phyloP scores from a whole-genome alignment of 148 eudicot genomes.

The Polygonum maritimum region DNA sequence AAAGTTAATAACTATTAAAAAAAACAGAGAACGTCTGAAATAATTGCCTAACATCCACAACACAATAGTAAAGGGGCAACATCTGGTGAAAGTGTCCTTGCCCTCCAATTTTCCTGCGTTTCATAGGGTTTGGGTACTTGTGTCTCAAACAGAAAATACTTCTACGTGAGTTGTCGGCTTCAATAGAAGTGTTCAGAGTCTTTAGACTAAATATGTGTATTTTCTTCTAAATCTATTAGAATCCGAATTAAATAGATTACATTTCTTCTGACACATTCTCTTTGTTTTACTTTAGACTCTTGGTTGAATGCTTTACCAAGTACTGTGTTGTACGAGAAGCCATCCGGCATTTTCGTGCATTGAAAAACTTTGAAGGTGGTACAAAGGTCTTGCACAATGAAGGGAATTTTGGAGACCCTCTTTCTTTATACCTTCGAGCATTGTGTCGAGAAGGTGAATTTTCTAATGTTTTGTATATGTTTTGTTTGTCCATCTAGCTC shows the following conservation, averaged over 20 bases:
- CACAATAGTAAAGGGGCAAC: neutral
- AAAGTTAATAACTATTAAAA: neutral
- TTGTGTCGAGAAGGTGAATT: slow-evolving; percentile 79
- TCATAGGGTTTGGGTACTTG: neutral
- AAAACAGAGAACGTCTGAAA: neutral
- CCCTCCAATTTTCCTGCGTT: neutral
- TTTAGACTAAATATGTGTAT: neutral
- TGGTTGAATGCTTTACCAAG: slow-evolving; percentile 96
- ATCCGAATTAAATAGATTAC: neutral
- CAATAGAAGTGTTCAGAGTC: neutral
- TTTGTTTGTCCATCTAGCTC: neutral
- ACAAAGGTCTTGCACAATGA: slow-evolving; percentile 53
- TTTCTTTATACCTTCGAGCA: slow-evolving; percentile 92
- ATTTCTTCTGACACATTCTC: neutral
- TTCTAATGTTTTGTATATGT: neutral
- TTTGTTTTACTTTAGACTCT: slow-evolving; percentile 39
- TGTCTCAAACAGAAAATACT: neutral
- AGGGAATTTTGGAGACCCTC: slow-evolving; percentile 88
- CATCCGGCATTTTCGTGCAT: slow-evolving; percentile 91
- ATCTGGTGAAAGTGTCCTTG: neutral
- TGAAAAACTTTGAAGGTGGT: slow-evolving; percentile 69
- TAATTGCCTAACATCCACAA: neutral
- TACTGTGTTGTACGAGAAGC: slow-evolving; percentile 86
- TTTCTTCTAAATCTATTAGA: neutral
- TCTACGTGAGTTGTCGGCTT: neutral